Evolutionary conservation across 2,329 filamentous ascomycete genomes (phyloP).

Genomic region (Fusarium veterinarium): DNA sequence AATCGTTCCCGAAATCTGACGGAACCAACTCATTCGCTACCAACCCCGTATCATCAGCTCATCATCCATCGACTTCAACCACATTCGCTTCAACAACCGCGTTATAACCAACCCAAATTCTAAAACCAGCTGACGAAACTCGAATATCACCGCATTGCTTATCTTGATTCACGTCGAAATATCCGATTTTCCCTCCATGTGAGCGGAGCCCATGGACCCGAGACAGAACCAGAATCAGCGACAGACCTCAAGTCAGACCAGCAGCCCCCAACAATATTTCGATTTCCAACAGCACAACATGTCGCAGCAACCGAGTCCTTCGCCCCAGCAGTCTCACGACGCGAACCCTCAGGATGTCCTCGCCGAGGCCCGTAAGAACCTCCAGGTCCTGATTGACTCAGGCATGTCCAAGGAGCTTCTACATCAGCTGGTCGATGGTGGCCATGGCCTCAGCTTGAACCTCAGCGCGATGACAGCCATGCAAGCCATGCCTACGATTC

Average conservation of each 20-base stretch:
- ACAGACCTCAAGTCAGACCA: conserved; percentile 36
- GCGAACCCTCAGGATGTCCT: conserved; percentile 57
- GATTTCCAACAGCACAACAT: conserved; percentile 40
- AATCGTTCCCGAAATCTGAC: conserved; percentile 16
- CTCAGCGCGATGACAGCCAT: conserved; percentile 31
- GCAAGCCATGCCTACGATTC: conserved; percentile 22
- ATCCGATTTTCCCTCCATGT: conserved; percentile 45
- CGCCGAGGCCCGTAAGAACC: conserved; percentile 58
- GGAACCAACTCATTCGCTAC: conserved; percentile 23
- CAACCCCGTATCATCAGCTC: conserved; percentile 25
- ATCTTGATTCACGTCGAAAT: conserved; percentile 27
- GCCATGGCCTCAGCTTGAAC: conserved; percentile 48
- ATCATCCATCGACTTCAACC: conserved; percentile 28
- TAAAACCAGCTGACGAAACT: background rate
- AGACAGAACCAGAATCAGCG: conserved; percentile 33
- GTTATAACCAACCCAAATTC: background rate
- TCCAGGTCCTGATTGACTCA: conserved; percentile 59
- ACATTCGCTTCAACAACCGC: conserved; percentile 35
- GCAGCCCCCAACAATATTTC: conserved; percentile 43
- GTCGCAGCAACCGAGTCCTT: conserved; percentile 42
- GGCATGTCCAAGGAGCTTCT: conserved; percentile 57
- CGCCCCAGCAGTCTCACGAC: conserved; percentile 46
- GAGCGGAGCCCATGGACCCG: conserved; percentile 49
- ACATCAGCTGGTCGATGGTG: conserved; percentile 55
- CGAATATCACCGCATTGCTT: conserved; percentile 4